Evolutionary conservation across 2,329 filamentous ascomycete species (phyloP), one percentile per base, ranked within the genome.

Genomic region (Ophiostoma sp.): DNA sequence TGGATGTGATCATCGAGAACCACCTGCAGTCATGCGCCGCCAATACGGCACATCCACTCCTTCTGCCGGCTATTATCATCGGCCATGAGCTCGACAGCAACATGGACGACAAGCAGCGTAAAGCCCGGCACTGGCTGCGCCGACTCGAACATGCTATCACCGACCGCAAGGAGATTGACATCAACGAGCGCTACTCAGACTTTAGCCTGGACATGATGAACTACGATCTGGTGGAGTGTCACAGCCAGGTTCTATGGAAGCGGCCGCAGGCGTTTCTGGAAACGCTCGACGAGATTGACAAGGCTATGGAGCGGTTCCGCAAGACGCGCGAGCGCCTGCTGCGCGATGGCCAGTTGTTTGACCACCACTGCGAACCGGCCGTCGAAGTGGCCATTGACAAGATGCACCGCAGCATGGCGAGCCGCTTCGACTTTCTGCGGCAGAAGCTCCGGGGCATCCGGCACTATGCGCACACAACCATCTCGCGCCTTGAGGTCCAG

Each of bases 151-250:
- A 88, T 74, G 86, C 86, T 57, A 84, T 89, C 71, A 86, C 83
- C 70, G 81, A 88, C 80, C 84, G 87, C 69, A 82, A 85, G 72
- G 86, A 88, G 77, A 85, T 89, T 68, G 83, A 86, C 67, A 81
- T 83, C 73, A 80, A 80, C 67, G 85, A 87, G 76, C 80, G 80
- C 73, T 87, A 87, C 75, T 82, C 82, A 8, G 79, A 82, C 23
- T 79, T 89, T 66, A 85, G 88, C 73, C 80, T 89, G 1, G 86
- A 89, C 75, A 82, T 83, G 69, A 81, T 89, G 76, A 89, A 86
- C 76, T 81, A 85, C 36, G 86, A 88, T 75, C 79, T 89, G 64
- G 86, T 89, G 72, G 87, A 89, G 78, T 89, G 87, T 74, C 86
- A 89, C 75, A 72, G 74, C 67, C 74, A 76, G 72, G 74, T 74